Evolutionary conservation across 768 basidiomycete species (phyloP).

Genomic region (Boletus rubroflammeus): DNA sequence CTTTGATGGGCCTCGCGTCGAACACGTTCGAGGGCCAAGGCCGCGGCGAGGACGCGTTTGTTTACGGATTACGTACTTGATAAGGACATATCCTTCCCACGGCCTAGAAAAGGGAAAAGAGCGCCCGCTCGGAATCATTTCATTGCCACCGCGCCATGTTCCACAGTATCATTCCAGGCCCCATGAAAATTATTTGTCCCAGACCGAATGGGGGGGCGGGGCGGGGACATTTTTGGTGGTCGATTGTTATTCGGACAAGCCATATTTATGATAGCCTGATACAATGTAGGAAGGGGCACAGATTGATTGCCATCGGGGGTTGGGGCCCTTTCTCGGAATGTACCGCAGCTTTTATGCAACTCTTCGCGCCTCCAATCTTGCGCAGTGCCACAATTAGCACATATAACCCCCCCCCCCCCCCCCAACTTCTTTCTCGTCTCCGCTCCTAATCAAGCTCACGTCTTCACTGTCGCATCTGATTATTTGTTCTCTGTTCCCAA

Average conservation of each 20-base stretch:
- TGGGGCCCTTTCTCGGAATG: conserved; percentile 28
- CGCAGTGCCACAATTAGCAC: conserved; percentile 29
- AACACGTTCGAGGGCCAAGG: conserved; percentile 19
- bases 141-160: conserved; percentile 6
- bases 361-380: conserved; percentile 16
- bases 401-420: conserved; percentile 19
- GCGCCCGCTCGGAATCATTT: conserved; percentile 11
- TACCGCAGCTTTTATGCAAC: conserved; percentile 29
- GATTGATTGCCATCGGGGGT: conserved; percentile 10
- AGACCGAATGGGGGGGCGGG: conserved; percentile 2
- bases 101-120: neutral
- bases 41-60: conserved; percentile 24
- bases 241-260: neutral
- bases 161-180: conserved; percentile 6
- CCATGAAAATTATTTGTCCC: neutral
- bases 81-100: conserved; percentile 12
- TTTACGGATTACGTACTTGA: conserved; percentile 17
- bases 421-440: conserved; percentile 7
- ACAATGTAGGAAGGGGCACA: conserved; percentile 9
- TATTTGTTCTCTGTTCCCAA: conserved; percentile 19
- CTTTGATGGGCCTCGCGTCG: conserved; percentile 4
- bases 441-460: conserved; percentile 2
- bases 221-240: neutral
- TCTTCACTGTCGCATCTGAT: conserved; percentile 1
- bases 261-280: conserved; percentile 6